phyloP scores from a whole-genome alignment of 306 rosid genomes.

The peach (Prunus persica) region Prunus_persica_NCBIv2 NC_034013.1:16716501-16717000 shows the following conservation, averaged over 20 bases:
- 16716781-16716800: background rate
- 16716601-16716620: background rate
- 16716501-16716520: background rate
- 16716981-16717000: too few species aligned
- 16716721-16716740: too few species aligned
- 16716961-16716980: too few species aligned
- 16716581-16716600: background rate
- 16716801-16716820: conserved; percentile 2
- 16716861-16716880: background rate
- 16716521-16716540: background rate
- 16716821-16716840: background rate
- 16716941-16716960: too few species aligned
- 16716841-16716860: conserved; percentile 1
- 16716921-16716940: too few species aligned
- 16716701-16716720: background rate
- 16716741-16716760: conserved; percentile 13
- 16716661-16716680: background rate
- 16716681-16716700: background rate
- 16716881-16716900: background rate
- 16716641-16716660: background rate
- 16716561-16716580: background rate
- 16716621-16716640: background rate
- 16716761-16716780: conserved; percentile 21
- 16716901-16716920: too few species aligned
- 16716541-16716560: background rate